Evolutionary conservation across 495 filamentous ascomycete genomes (phyloP), one percentile per base, ranked within the genome.

Genomic region (Annulohypoxylon bovei): DNA sequence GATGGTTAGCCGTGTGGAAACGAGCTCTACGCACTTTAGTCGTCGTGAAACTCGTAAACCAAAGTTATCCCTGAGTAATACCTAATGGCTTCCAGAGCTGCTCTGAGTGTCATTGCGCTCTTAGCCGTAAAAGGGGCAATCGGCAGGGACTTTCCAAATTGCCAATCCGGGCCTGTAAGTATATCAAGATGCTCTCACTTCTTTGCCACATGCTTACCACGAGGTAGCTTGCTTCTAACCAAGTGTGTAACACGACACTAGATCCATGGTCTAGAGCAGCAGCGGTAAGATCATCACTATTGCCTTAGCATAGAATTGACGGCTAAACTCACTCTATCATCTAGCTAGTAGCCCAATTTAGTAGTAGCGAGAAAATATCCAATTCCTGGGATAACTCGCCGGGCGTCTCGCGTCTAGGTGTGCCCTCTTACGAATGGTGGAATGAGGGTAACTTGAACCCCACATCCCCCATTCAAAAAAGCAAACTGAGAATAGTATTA

Each of bases 341-440:
- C 9, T 61, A 76, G 73, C 67, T 77, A 16, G 67, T 77, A 18
- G 72, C 75, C 6, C 54, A 55, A 6, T 71, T 77, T n/a, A 73
- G 14, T 6, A 54, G 64, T 7, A 67, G 44, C 14, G 87, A 90
- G 71, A 84, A 88, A 32, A 81, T 88, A 23, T 87, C 86, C 37
- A 87, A 86, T 65, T 87, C 87, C 4, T 82, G 83, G 30, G 88
- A 86, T 58, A 80, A 77, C 2, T 81, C 80, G 12, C 84, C 84
- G 0, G 86, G 87, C 0, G 87, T 88, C 22, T 82, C 86, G 11
- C 80, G 88, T 5, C 75, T 91, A 4, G 87, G 87, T 0, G 75
- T 90, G 1, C 87, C 87, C 0, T 49, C 75, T 0, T 90, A 90
- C 67, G 71, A 84, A 71, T 85, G 83, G 81, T 86, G 80, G 79